Base-by-base conservation (phyloP, 2,329 filamentous ascomycete genomes). In the Botrytis medusae region DNA sequence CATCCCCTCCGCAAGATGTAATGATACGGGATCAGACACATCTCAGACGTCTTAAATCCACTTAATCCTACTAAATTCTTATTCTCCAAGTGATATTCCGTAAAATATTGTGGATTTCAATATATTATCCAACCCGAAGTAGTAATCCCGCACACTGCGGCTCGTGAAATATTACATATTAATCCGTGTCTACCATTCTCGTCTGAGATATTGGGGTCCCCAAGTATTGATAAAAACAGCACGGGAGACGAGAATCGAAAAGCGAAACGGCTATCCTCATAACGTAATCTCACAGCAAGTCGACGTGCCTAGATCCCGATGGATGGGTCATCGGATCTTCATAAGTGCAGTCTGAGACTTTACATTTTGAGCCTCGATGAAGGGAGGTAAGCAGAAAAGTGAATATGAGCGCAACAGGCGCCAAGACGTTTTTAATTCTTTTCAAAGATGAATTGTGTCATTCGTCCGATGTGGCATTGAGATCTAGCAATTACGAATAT, bases 141-240 rank as follows among this genome's bases (percentile, higher is more conserved):
- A 51, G 44, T 51, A 40, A n/a, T 67, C 44, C 46, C 63, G 63
- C 63, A 40, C 32, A n/a, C 63, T 25, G 63, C 63, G 63, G 44
- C 32, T 51, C 14, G 44, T 22, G 20, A 62, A 42, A 62, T 40
- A 42, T 40, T 62, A 40, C 14, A 54, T 54, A 16, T 54, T 54
- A 54, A 16, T 54, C 48, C 48, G 48, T 16, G 5, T 48, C 46
- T 54, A 16, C 48, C 4, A 61, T 40, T 40, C 59, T 40, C 59
- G 59, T 34, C 32, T 8, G 22, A 61, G 22, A 32, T 29, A 57
- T 57, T 57, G 51, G 51, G 51, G 51, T 57, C 51, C n/a, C 59
- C 32, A 37, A 22, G 22, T 59, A 32, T 34, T 32, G 57, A 59
- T 14, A 37, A 12, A 8, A 61, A 25, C 34, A 22, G 34, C 22